Evolutionary conservation across 495 filamentous ascomycete species (phyloP).

Genomic region (Neurospora sp.): DNA sequence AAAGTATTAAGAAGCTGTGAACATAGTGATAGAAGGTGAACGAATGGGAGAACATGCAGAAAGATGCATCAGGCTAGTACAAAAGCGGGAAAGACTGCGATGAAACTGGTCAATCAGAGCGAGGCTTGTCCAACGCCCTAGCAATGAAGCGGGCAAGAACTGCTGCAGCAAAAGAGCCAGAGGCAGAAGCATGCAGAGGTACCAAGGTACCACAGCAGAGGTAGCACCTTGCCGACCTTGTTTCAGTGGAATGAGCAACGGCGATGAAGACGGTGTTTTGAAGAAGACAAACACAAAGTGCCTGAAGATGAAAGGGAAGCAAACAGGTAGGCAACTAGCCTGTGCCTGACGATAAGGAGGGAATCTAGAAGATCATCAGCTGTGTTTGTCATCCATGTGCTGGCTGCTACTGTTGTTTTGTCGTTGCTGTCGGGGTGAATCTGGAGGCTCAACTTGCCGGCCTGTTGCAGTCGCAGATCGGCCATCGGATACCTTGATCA

Average conservation of each 20-base stretch:
- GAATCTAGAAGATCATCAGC: not conserved
- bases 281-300: not conserved
- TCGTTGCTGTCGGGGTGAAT: not conserved
- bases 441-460: not conserved
- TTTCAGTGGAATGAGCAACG: not conserved
- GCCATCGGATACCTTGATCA: not conserved
- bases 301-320: not conserved
- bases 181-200: not conserved
- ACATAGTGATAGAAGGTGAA: not conserved
- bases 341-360: not conserved
- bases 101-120: constrained; percentile 21
- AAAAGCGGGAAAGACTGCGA: constrained; percentile 8
- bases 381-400: not conserved
- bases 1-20: not conserved
- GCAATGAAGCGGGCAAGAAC: not conserved
- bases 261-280: not conserved
- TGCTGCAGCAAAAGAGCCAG: not conserved
- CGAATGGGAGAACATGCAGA: constrained; percentile 7
- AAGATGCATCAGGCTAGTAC: constrained; percentile 12
- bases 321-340: not conserved
- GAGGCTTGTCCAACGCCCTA: constrained; percentile 13
- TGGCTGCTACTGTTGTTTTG: not conserved
- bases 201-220: not conserved
- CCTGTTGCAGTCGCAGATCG: not conserved
- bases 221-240: not conserved